These are phyloP conservation scores for Nidula microcarpa DNA, from an alignment of 768 basidiomycete genomes.

Conservation along the genomic window DNA sequence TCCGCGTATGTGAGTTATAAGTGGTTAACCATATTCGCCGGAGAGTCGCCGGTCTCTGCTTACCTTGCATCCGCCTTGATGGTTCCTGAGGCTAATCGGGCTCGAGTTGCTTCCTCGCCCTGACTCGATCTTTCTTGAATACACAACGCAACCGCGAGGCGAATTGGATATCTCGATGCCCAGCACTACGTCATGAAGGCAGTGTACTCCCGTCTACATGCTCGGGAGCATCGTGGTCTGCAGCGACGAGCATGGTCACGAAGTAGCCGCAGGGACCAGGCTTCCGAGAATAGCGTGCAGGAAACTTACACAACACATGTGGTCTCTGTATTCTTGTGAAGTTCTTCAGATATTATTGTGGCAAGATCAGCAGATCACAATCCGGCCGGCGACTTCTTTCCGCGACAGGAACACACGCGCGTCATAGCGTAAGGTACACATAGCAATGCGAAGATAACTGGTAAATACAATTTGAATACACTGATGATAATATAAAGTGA, in stretches of 20 bases:
- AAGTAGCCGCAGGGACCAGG: not conserved
- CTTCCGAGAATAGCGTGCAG: too few relatives aligned
- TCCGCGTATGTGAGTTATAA: too few relatives aligned
- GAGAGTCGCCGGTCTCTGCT: too few relatives aligned
- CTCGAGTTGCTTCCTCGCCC: not conserved
- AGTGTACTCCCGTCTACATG: not conserved
- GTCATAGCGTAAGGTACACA: slow-evolving; percentile 1
- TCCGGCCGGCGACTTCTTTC: not conserved
- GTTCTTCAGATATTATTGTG: not conserved
- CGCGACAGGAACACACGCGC: not conserved
- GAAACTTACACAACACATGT: not conserved
- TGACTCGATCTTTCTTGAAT: not conserved
- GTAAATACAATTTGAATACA: not conserved
- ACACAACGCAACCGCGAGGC: not conserved
- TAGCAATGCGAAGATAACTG: not conserved
- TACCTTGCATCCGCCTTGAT: not conserved
- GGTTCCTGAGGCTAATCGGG: not conserved
- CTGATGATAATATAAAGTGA: not conserved
- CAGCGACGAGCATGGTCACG: not conserved
- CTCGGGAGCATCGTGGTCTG: not conserved
- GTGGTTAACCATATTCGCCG: too few relatives aligned
- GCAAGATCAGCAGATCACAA: slow-evolving; percentile 1
- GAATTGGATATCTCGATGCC: not conserved
- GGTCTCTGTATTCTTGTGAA: not conserved
- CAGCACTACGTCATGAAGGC: not conserved